Percentiles rank a stretch among this genome's conserved stretches.
Evolutionary conservation across 352 stramenopile genomes (phyloP).

Genomic region (Aphanomyces astaci): DNA sequence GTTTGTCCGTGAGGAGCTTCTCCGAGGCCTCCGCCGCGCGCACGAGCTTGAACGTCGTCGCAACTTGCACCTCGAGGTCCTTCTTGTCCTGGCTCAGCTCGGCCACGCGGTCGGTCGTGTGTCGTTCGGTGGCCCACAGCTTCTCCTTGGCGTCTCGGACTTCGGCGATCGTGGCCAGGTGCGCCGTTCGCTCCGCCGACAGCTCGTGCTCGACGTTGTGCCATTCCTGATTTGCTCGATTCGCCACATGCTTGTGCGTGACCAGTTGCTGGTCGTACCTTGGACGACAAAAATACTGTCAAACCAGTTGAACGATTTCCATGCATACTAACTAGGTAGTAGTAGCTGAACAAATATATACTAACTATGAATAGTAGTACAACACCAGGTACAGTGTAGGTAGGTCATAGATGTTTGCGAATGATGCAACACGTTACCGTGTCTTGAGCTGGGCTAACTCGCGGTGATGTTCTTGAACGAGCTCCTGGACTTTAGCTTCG

Average conservation of each 20-base stretch:
- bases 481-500: background rate
- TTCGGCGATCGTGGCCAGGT: conserved; percentile 45
- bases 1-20: conserved; percentile 18
- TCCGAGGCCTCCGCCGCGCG: conserved; percentile 36
- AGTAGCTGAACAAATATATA: too few relatives aligned
- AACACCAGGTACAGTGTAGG: too few relatives aligned
- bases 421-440: background rate
- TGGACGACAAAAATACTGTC: background rate
- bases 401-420: background rate
- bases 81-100: conserved; percentile 53
- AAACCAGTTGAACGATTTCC: background rate
- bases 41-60: conserved; percentile 31
- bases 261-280: conserved; percentile 48
- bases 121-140: conserved; percentile 53
- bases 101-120: conserved; percentile 50
- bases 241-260: conserved; percentile 52
- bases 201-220: conserved; percentile 59
- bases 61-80: conserved; percentile 37
- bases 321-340: too few relatives aligned
- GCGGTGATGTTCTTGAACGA: background rate
- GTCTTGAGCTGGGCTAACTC: background rate
- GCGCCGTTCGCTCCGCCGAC: conserved; percentile 44
- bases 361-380: too few relatives aligned
- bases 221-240: conserved; percentile 58
- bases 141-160: conserved; percentile 69